Percentiles rank a stretch among this genome's conserved stretches.
Conservation (phyloP, 1,284 basidiomycete species). For the Macrocystidia cucumis region DNA sequence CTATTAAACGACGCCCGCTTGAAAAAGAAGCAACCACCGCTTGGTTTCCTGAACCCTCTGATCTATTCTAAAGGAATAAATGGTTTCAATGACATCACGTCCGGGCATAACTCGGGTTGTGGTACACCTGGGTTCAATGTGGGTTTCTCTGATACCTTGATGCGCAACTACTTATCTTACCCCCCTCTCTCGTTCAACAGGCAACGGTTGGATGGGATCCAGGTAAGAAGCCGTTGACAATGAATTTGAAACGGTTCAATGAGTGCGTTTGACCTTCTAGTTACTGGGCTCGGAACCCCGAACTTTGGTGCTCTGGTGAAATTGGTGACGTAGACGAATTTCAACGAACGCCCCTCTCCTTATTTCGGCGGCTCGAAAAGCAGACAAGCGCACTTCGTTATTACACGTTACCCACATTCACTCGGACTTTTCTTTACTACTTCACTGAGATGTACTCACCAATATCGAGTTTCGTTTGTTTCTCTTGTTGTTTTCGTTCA, state of each 20-base stretch:
- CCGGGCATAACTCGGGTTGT: conserved; percentile 49
- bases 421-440: no score
- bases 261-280: conserved; percentile 12
- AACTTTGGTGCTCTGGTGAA: conserved; percentile 15
- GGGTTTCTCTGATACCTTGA: conserved; percentile 9
- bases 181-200: conserved; percentile 10
- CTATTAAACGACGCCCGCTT: conserved; percentile 58
- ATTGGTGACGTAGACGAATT: no score
- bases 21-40: conserved; percentile 27
- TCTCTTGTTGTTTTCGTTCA: no score
- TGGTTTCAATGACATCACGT: conserved; percentile 44
- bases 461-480: no score
- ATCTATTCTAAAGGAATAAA: conserved; percentile 33
- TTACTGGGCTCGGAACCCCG: conserved; percentile 43
- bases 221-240: conserved; percentile 15
- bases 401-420: no score
- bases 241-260: conserved; percentile 1
- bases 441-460: no score
- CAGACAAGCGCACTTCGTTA: no score
- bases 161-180: conserved; percentile 6
- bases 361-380: no score
- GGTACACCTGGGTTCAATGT: conserved; percentile 45
- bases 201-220: conserved; percentile 43
- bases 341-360: no score
- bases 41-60: conserved; percentile 59